A percentile compares a stretch with the other conserved stretches of the same genome.
Evolutionary conservation across 2,329 filamentous ascomycete genomes (phyloP).

Genomic region (Fusarium sp.): DNA sequence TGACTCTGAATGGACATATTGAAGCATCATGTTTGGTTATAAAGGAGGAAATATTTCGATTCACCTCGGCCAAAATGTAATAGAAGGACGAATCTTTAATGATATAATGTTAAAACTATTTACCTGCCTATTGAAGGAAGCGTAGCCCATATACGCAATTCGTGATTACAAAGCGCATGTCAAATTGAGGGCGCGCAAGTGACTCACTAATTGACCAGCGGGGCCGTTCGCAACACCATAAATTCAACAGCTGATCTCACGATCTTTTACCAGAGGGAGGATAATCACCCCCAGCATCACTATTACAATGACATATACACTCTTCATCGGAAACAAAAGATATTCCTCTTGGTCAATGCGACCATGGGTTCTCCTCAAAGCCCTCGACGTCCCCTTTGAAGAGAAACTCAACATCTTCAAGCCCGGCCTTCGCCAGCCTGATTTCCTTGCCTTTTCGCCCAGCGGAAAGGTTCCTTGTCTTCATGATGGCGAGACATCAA

Average conservation of each 20-base stretch:
- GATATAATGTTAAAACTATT: neutral
- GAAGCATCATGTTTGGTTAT: neutral
- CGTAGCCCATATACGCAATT: neutral
- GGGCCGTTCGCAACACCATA: conserved; percentile 21
- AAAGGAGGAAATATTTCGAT: neutral
- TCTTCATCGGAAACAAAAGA: conserved; percentile 62
- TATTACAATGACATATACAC: conserved; percentile 54
- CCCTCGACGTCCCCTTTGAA: conserved; percentile 60
- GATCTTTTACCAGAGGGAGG: neutral
- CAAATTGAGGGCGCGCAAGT: conserved; percentile 22
- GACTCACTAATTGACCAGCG: conserved; percentile 16
- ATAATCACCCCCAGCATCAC: neutral
- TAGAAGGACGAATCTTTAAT: conserved; percentile 5
- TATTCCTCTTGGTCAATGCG: conserved; percentile 65
- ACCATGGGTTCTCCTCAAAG: conserved; percentile 62
- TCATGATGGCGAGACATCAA: conserved; percentile 48
- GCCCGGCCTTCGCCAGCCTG: conserved; percentile 51
- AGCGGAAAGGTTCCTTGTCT: conserved; percentile 61
- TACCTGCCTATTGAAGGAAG: neutral
- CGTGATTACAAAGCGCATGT: conserved; percentile 29
- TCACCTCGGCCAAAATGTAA: neutral
- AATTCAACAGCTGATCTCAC: neutral
- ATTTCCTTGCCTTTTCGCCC: conserved; percentile 58
- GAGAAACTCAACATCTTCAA: conserved; percentile 57
- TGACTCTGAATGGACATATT: neutral